These are phyloP conservation scores for Cercospora brassicicola DNA, from an alignment of 2,329 filamentous ascomycete genomes.

Conservation along the genomic window DNA sequence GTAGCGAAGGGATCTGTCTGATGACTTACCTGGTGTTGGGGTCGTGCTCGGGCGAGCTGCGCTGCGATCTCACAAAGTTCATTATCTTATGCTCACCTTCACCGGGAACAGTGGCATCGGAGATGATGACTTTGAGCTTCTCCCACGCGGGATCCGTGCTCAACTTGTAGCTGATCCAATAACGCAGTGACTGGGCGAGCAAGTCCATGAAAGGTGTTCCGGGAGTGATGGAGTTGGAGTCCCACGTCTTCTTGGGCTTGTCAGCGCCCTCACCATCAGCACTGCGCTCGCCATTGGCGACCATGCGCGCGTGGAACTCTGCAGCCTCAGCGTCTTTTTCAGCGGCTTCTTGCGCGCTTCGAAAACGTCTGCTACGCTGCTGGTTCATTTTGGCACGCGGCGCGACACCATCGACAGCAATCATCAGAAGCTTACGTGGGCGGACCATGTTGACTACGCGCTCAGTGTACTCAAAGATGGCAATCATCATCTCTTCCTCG, in stretches of 20 bases:
- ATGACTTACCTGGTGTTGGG: constrained; percentile 68
- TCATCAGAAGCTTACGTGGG: constrained; percentile 92
- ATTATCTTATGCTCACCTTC: constrained; percentile 99
- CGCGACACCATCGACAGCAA: constrained; percentile 95
- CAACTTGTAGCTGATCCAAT: constrained; percentile 97
- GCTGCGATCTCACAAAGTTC: constrained; percentile 93
- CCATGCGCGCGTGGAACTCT: constrained; percentile 81
- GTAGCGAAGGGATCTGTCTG: constrained; percentile 12
- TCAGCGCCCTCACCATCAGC: constrained; percentile 34
- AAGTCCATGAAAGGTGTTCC: constrained; percentile 99
- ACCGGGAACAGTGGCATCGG: constrained; percentile 93
- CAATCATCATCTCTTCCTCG: constrained; percentile 99
- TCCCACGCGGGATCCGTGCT: constrained; percentile 96
- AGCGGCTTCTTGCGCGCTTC: constrained; percentile 87
- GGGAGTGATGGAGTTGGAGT: constrained; percentile 84
- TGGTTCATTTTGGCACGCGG: constrained; percentile 99
- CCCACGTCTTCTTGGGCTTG: constrained; percentile 86
- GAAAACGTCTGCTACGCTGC: constrained; percentile 92
- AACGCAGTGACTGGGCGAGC: constrained; percentile 81
- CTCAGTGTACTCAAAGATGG: constrained; percentile 98
- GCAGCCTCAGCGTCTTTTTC: constrained; percentile 91
- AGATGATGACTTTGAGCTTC: constrained; percentile 95
- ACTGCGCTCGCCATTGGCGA: constrained; percentile 57
- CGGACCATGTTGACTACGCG: constrained; percentile 98
- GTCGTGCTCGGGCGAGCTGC: constrained; percentile 84